These are phyloP conservation scores for Venturia pyrina DNA, from an alignment of 2,329 filamentous ascomycete species.

Conservation along the genomic window DNA sequence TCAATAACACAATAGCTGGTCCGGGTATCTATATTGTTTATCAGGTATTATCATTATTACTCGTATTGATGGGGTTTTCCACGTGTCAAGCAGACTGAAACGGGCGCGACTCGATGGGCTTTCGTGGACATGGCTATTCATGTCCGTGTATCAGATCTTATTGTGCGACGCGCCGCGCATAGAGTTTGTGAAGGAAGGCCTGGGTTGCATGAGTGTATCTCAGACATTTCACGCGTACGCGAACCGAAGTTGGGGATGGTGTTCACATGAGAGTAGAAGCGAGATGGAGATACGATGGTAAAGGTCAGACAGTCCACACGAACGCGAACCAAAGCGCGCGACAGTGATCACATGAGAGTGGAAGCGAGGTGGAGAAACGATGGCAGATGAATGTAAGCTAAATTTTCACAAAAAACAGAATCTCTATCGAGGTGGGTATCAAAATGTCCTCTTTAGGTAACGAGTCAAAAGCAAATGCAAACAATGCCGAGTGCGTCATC, in stretches of 20 bases:
- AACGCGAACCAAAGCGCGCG: not conserved
- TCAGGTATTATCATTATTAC: too few species aligned
- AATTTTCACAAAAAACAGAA: not conserved
- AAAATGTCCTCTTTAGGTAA: conserved; percentile 2
- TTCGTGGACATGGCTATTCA: too few species aligned
- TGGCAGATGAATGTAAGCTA: not conserved
- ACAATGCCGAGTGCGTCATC: not conserved
- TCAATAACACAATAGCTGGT: not conserved
- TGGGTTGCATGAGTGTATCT: not conserved
- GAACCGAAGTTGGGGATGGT: not conserved
- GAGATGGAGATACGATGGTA: not conserved
- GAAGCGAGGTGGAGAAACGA: not conserved
- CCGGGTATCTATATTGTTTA: too few species aligned
- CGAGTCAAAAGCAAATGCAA: not conserved
- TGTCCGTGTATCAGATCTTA: not conserved
- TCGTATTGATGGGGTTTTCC: not conserved
- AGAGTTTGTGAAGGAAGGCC: not conserved
- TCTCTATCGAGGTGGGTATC: conserved; percentile 7
- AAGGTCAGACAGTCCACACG: not conserved
- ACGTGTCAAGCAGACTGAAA: not conserved
- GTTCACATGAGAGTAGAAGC: not conserved
- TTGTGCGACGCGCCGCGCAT: not conserved
- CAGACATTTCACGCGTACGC: not conserved
- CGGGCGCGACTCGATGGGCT: not conserved
- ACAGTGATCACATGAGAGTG: not conserved